phyloP scores from a whole-genome alignment of 1,139 yeast genomes.

The Debaryomyces robertsiae region DNA sequence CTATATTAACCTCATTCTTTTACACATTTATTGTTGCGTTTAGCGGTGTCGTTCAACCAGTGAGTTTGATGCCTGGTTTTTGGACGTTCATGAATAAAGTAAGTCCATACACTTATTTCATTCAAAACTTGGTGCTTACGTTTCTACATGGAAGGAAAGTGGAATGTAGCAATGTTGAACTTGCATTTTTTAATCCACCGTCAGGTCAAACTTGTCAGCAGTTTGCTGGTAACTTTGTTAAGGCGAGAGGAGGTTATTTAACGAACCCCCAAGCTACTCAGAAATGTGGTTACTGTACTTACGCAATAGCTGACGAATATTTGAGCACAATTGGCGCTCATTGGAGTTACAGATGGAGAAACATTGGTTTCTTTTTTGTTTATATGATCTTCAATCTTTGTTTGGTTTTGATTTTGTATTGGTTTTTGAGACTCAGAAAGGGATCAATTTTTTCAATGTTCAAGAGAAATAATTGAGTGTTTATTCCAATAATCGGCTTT shows the following conservation, averaged over 20 bases:
- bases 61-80: constrained; percentile 61
- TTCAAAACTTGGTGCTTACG: constrained; percentile 56
- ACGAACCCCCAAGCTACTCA: constrained; percentile 52
- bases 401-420: constrained; percentile 25
- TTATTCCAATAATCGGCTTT: too few species aligned
- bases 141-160: constrained; percentile 60
- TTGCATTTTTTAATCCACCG: constrained; percentile 57
- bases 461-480: constrained; percentile 7
- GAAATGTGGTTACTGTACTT: constrained; percentile 62
- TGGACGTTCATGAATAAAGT: constrained; percentile 67
- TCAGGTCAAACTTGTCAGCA: constrained; percentile 59
- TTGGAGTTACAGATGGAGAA: constrained; percentile 61
- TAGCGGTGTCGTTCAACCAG: constrained; percentile 68
- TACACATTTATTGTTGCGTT: constrained; percentile 57
- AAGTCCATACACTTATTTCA: constrained; percentile 69
- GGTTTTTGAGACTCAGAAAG: constrained; percentile 13
- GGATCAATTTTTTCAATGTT: constrained; percentile 9
- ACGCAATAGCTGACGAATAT: constrained; percentile 55
- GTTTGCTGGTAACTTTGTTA: constrained; percentile 38
- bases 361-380: constrained; percentile 60
- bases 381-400: constrained; percentile 56
- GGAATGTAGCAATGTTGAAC: constrained; percentile 54
- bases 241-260: constrained; percentile 51
- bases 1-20: constrained; percentile 54
- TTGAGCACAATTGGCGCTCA: constrained; percentile 45